Base-by-base conservation (phyloP, 139 green algal genomes). In the Deuterostichococcus epilithicus region DNA sequence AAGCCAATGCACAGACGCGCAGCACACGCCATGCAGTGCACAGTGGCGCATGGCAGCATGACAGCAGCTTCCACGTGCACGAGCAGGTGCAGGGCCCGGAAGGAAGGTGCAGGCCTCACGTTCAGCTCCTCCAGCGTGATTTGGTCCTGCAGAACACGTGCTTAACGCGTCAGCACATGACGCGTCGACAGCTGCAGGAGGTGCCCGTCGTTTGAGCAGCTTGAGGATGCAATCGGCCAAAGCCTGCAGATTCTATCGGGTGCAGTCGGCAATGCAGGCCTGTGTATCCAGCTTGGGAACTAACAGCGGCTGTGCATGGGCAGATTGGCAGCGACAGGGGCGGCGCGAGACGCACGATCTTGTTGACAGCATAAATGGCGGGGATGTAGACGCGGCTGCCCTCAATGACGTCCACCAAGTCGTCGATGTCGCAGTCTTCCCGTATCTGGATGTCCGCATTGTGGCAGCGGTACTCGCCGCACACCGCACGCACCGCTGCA, bases 331-430 rank as follows among this genome's bases (percentile, higher is more conserved):
- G 42, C 42, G 13, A 13, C 13, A 52, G 42, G 13, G 42, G 13
- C 42, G 42, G 42, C 42, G 42, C 42, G n/a, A n/a, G n/a, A 90
- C n/a, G 86, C 81, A 94, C 92, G 38, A 98, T 97, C 90, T 99
- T 99, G 90, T 99, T 99, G 78, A 98, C 85, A 0, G 93, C 96
- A 82, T 98, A 99, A 74, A 99, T 95, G 78, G 82, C 90, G 6
- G 96, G 96, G 25, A 98, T 88, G 89, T 99, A 99, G 20, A 98
- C 78, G 42, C 96, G 87, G 77, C 79, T 93, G 71, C 95, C 95
- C 89, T 99, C 96, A 72, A 99, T 97, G 36, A 98, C 92, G 79
- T 99, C 96, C 68, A 99, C 95, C 47, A 99, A 83, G 75, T 99
- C 96, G 75, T 97, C 93, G 0, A 97, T 73, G 33, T 95, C 90